A percentile compares a stretch with the other conserved stretches of the same genome.
phyloP scores from a whole-genome alignment of 352 stramenopile genomes.

The Pythium apleroticum region DNA sequence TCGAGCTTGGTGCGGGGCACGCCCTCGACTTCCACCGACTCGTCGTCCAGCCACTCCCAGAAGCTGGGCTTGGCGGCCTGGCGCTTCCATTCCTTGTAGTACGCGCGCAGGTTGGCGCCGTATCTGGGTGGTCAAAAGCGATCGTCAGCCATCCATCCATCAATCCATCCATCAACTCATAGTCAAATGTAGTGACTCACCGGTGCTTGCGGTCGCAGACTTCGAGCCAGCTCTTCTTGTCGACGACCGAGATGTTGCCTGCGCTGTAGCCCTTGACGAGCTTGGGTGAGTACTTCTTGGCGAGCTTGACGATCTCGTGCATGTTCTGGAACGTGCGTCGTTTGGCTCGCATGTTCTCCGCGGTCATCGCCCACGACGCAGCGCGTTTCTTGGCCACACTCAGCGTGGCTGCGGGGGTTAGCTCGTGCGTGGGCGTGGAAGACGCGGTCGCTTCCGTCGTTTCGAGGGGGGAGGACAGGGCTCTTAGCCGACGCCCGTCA shows the following conservation, averaged over 20 bases:
- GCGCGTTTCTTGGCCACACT: slow-evolving; percentile 26
- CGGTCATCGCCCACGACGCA: slow-evolving; percentile 52
- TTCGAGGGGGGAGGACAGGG: background rate
- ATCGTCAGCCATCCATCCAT: slow-evolving; percentile 6
- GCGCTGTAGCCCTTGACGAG: slow-evolving; percentile 88
- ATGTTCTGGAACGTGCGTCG: slow-evolving; percentile 85
- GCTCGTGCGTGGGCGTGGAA: background rate
- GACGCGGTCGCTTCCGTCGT: background rate
- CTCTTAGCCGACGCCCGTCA: slow-evolving; percentile 50
- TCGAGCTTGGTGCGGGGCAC: slow-evolving; percentile 92
- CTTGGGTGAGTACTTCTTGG: slow-evolving; percentile 88
- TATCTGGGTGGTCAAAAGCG: no score
- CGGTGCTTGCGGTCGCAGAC: slow-evolving; percentile 87
- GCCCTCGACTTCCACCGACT: slow-evolving; percentile 83
- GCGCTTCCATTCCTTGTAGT: slow-evolving; percentile 97
- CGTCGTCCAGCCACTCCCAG: slow-evolving; percentile 88
- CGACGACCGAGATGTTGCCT: slow-evolving; percentile 89
- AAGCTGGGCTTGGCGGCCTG: slow-evolving; percentile 79
- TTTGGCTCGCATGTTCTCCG: slow-evolving; percentile 70
- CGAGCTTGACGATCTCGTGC: slow-evolving; percentile 88
- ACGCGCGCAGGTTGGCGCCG: slow-evolving; percentile 95
- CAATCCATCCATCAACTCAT: background rate
- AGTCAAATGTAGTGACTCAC: slow-evolving; percentile 42
- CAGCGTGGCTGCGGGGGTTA: slow-evolving; percentile 15
- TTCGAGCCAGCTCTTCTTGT: slow-evolving; percentile 90